Base-by-base conservation (phyloP, 768 basidiomycete genomes). In the Suillus weaverae region DNA sequence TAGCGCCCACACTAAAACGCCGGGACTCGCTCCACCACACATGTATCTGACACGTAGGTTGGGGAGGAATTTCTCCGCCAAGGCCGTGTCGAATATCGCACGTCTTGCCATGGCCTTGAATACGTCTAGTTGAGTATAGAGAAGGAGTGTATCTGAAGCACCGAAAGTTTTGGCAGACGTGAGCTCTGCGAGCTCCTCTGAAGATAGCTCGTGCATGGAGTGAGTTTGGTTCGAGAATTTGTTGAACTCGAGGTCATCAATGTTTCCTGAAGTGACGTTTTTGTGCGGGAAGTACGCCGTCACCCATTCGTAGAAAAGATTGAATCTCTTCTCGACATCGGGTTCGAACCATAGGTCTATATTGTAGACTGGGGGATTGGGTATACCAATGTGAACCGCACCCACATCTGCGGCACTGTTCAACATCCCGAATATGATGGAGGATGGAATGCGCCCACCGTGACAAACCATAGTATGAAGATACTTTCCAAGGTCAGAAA, bases 51-150 rank as follows among this genome's bases (percentile, higher is more conserved):
- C 30, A 33, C 54, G 59, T 35, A 64, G 2, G 5, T 33, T 39
- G 26, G 66, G 66, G 26, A 64, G 33, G 8, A 53, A 53, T 7
- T 64, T 55, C 16, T 64, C 44, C 11, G 63, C 66, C 59, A 64
- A 41, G 22, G 33, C 54, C 9, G 22, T 11, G 22, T 64, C 33
- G 32, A 67, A 64, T 18, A 67, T 48, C 9, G 66, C 60, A 36
- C 53, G 63, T 56, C 51, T 48, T 32, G 41, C 41, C 22, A 22
- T 11, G 18, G 26, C 6, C 18, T 53, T 36, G 22, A 60, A 32
- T 13, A 56, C 57, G 35, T 61, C 59, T 20, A 18, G 50, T 20
- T 18, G 32, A 1, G 61, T 43, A 35, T 7, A 30, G 18, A 50
- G 0, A 2, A 38, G 26, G 36, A 20, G n/a, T 26, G 55, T 32